Evolutionary conservation across 441 rosid species (phyloP).

Genomic region (Populus hybrid): DNA sequence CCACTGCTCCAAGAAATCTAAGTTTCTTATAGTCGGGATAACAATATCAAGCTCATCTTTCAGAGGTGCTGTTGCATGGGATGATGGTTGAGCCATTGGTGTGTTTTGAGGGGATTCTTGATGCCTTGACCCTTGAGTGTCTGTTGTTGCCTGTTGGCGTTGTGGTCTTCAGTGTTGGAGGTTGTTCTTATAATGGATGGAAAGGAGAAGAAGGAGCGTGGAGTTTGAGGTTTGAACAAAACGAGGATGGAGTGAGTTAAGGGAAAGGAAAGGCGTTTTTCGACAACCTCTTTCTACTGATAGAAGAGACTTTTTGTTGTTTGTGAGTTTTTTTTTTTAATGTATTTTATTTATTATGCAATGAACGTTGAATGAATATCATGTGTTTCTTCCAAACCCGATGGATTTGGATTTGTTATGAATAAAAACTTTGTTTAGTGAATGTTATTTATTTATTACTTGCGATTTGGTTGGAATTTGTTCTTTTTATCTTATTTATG

Average conservation of each 20-base stretch:
- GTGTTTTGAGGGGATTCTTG: background rate
- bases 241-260: background rate
- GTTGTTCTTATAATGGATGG: background rate
- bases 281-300: background rate
- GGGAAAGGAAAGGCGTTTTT: background rate
- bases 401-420: too few relatives aligned
- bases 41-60: constrained; percentile 36
- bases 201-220: background rate
- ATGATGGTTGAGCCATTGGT: constrained; percentile 3
- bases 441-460: too few relatives aligned
- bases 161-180: background rate
- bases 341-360: too few relatives aligned
- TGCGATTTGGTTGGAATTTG: too few relatives aligned
- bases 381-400: too few relatives aligned
- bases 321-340: too few relatives aligned
- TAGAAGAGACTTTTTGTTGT: too few relatives aligned
- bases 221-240: background rate
- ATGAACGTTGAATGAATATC: too few relatives aligned
- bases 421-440: too few relatives aligned
- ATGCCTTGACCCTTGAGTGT: background rate
- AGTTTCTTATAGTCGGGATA: constrained; percentile 34
- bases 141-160: background rate
- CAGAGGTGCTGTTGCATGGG: constrained; percentile 14
- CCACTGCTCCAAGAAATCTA: constrained; percentile 44
- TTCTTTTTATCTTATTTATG: too few relatives aligned